A percentile compares a stretch with the other conserved stretches of the same genome.
These are phyloP conservation scores for Fonsecaea erecta DNA, from an alignment of 2,329 filamentous ascomycete species.

Conservation along the genomic window DNA sequence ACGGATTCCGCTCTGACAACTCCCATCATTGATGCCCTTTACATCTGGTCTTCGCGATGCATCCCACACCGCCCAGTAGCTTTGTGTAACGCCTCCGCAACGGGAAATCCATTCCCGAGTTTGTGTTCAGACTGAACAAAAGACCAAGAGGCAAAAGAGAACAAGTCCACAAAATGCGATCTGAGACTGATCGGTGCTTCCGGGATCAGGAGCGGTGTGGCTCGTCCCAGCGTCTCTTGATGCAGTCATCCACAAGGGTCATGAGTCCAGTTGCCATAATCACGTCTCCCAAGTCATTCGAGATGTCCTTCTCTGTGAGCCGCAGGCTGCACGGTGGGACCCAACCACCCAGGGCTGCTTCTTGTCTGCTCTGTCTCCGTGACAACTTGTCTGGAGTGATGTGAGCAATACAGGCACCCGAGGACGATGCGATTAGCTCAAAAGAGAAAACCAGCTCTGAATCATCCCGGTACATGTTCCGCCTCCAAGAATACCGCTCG, in stretches of 20 bases:
- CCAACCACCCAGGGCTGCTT: slow-evolving; percentile 82
- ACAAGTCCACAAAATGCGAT: neutral
- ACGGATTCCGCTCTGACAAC: neutral
- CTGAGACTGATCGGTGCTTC: neutral
- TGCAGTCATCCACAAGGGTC: slow-evolving; percentile 86
- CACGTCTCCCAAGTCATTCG: slow-evolving; percentile 64
- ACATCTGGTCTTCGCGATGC: slow-evolving; percentile 13
- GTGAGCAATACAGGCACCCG: slow-evolving; percentile 72
- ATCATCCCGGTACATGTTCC: slow-evolving; percentile 70
- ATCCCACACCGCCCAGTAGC: slow-evolving; percentile 23
- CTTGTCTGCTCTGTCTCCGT: slow-evolving; percentile 69
- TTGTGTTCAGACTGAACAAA: slow-evolving; percentile 6
- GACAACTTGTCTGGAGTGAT: slow-evolving; percentile 81
- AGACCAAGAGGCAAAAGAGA: neutral
- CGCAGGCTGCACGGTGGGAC: slow-evolving; percentile 88
- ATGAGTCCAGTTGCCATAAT: slow-evolving; percentile 89
- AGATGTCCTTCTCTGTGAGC: slow-evolving; percentile 75
- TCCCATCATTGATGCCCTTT: slow-evolving; percentile 11
- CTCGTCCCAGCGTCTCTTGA: slow-evolving; percentile 75
- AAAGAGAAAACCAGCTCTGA: slow-evolving; percentile 70
- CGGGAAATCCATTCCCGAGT: slow-evolving; percentile 21
- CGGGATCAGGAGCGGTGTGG: slow-evolving; percentile 29
- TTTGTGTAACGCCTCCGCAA: slow-evolving; percentile 29
- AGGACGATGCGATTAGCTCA: slow-evolving; percentile 73
- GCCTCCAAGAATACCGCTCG: slow-evolving; percentile 80